These are phyloP conservation scores for Xylaria sp. DNA, from an alignment of 2,329 filamentous ascomycete genomes.

Conservation along the genomic window DNA sequence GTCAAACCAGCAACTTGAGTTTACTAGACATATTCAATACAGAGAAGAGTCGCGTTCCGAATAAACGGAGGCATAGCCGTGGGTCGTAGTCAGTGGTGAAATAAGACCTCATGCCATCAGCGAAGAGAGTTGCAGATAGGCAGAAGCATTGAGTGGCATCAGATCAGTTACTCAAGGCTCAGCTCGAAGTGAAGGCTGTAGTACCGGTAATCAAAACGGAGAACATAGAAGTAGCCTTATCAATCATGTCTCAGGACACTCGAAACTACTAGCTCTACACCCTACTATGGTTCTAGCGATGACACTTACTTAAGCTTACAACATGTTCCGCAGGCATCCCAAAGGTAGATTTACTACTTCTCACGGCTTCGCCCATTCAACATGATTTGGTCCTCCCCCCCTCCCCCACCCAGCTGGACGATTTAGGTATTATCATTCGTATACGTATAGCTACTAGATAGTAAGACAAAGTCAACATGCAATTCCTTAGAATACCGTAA, in stretches of 20 bases:
- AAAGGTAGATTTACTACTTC: background rate
- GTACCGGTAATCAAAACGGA: background rate
- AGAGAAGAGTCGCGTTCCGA: background rate
- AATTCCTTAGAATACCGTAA: background rate
- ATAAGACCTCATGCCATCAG: background rate
- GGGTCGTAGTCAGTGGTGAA: background rate
- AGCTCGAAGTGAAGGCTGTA: background rate
- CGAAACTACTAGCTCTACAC: background rate
- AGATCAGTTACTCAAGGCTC: background rate
- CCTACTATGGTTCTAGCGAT: background rate
- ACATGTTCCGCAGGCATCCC: background rate
- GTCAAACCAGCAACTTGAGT: background rate
- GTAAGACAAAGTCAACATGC: background rate
- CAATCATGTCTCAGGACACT: background rate
- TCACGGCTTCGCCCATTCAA: conserved; percentile 2
- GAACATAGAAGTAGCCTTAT: background rate
- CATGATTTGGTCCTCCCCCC: background rate
- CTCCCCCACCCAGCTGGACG: background rate
- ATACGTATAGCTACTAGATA: background rate
- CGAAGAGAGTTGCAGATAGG: background rate
- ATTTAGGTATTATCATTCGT: background rate
- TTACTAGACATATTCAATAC: background rate
- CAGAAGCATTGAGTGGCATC: background rate
- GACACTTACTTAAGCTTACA: background rate
- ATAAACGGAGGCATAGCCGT: background rate